Evolutionary conservation across 306 rosid genomes (phyloP).

Genomic region (Rubus idaeus): DNA sequence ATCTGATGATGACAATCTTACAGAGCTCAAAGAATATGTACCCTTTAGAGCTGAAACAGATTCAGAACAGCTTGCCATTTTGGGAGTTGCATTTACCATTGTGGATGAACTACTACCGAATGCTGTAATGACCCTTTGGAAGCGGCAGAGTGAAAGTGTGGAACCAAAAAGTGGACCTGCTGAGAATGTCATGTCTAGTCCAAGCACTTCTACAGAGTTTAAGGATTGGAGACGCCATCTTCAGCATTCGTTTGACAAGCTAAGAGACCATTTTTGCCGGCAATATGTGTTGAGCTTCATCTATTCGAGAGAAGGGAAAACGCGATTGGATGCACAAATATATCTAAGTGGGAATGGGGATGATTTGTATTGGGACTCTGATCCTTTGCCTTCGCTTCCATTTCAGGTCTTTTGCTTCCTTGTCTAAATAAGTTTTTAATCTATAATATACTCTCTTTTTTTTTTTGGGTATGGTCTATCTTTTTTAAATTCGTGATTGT

Average conservation of each 20-base stretch:
- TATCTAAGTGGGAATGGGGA: constrained; percentile 65
- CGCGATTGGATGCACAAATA: constrained; percentile 77
- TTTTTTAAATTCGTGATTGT: too few species aligned
- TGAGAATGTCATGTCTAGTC: constrained; percentile 48
- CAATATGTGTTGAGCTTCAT: constrained; percentile 89
- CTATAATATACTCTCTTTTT: neutral
- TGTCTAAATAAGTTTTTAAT: neutral
- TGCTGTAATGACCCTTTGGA: constrained; percentile 72
- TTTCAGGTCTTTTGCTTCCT: constrained; percentile 73
- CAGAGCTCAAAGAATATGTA: constrained; percentile 68
- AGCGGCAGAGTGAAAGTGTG: constrained; percentile 49
- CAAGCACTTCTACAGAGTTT: constrained; percentile 56
- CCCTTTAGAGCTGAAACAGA: constrained; percentile 91
- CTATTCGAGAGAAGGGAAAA: constrained; percentile 93
- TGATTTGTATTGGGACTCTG: constrained; percentile 62
- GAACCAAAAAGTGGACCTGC: constrained; percentile 47
- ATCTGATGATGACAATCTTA: constrained; percentile 85
- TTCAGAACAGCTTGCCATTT: constrained; percentile 84
- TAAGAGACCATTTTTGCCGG: constrained; percentile 89
- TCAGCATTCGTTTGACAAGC: constrained; percentile 93
- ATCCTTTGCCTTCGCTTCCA: constrained; percentile 88
- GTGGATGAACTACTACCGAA: constrained; percentile 82
- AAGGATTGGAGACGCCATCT: constrained; percentile 96
- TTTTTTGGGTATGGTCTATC: too few species aligned
- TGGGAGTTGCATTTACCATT: constrained; percentile 87